These are phyloP conservation scores for Rostrohypoxylon terebratum DNA, from an alignment of 495 filamentous ascomycete genomes.

Conservation along the genomic window DNA sequence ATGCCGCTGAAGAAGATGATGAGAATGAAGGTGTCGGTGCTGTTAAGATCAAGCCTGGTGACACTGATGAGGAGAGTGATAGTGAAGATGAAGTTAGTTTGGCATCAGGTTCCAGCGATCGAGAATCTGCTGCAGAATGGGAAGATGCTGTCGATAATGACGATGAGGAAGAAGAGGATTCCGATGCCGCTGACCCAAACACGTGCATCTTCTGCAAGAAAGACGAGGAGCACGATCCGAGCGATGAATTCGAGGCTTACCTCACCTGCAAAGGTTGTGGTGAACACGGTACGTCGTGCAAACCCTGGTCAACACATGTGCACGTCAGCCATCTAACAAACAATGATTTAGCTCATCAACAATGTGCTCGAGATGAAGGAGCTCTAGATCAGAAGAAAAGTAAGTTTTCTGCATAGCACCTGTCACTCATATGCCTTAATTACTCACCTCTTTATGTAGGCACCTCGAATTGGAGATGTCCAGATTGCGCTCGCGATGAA, in stretches of 20 bases:
- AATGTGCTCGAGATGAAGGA: constrained; percentile 87
- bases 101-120: constrained; percentile 62
- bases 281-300: constrained; percentile 80
- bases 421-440: constrained; percentile 31
- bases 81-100: constrained; percentile 46
- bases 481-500: constrained; percentile 76
- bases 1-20: constrained; percentile 59
- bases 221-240: constrained; percentile 87
- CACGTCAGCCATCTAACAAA: constrained; percentile 53
- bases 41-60: constrained; percentile 74
- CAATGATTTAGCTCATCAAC: constrained; percentile 78
- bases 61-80: constrained; percentile 61
- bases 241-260: constrained; percentile 87
- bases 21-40: constrained; percentile 77
- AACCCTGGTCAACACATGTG: constrained; percentile 37
- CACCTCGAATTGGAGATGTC: constrained; percentile 80
- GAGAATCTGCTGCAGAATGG: constrained; percentile 71
- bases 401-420: constrained; percentile 34
- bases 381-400: constrained; percentile 65
- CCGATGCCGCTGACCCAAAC: constrained; percentile 69
- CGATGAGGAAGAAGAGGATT: constrained; percentile 71
- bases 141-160: constrained; percentile 75
- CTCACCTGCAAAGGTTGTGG: constrained; percentile 83
- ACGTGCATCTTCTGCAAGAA: constrained; percentile 81
- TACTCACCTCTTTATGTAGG: constrained; percentile 56